Conservation (phyloP, 164 flowering plant species). For the Stephania cephalantha region DNA sequence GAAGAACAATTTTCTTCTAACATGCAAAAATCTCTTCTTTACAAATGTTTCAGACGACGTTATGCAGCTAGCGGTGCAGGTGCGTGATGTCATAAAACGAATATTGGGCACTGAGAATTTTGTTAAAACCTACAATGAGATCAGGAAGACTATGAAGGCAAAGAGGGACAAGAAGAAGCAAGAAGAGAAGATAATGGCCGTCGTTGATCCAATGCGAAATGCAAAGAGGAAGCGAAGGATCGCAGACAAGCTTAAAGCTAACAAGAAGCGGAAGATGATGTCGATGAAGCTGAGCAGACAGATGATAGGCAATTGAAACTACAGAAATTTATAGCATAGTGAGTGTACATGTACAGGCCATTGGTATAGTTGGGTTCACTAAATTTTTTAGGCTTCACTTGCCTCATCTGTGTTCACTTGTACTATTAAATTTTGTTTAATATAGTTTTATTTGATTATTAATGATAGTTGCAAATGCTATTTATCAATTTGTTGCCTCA, state of each 20-base stretch:
- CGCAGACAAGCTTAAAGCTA: constrained; percentile 54
- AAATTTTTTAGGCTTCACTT: neutral
- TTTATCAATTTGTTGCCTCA: too few species aligned
- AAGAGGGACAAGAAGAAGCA: constrained; percentile 78
- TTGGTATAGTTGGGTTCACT: neutral
- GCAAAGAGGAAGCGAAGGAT: constrained; percentile 78
- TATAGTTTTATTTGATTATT: neutral
- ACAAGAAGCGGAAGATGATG: constrained; percentile 82
- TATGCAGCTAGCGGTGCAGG: constrained; percentile 69
- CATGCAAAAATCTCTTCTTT: neutral
- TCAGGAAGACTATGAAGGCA: constrained; percentile 52
- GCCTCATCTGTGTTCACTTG: neutral
- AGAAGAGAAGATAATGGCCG: constrained; percentile 68
- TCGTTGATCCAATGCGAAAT: constrained; percentile 63
- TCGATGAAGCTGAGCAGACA: constrained; percentile 56
- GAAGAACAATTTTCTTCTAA: neutral
- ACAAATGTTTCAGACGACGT: constrained; percentile 42
- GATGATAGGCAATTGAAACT: neutral
- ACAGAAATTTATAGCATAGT: neutral
- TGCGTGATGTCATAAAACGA: constrained; percentile 33
- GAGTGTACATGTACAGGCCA: neutral
- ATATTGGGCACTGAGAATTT: constrained; percentile 46
- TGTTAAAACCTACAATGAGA: constrained; percentile 41
- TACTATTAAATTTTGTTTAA: neutral
- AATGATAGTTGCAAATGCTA: too few species aligned